Conservation (phyloP, 1,284 basidiomycete genomes). For the Apiotrichum veenhuisii region DNA sequence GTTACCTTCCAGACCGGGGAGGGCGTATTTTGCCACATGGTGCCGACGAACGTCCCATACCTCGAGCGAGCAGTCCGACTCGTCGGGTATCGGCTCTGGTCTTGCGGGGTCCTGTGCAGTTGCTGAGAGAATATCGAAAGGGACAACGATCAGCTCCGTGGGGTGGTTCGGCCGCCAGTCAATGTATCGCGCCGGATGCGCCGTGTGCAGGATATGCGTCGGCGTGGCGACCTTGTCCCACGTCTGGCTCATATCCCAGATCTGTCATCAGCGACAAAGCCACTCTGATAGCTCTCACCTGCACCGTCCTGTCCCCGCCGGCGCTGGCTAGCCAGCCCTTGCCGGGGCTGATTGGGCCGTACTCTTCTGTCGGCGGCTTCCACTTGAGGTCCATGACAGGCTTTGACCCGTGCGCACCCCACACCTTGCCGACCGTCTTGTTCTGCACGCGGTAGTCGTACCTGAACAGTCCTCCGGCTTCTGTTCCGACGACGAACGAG, state of each 20-base stretch:
- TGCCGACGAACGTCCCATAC: slow-evolving; percentile 82
- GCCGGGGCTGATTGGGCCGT: slow-evolving; percentile 42
- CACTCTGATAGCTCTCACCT: slow-evolving; percentile 54
- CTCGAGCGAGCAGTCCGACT: slow-evolving; percentile 56
- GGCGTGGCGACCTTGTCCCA: slow-evolving; percentile 54
- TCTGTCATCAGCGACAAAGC: slow-evolving; percentile 48
- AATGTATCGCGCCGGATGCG: slow-evolving; percentile 68
- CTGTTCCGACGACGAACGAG: slow-evolving; percentile 70
- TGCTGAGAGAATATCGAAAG: slow-evolving; percentile 21
- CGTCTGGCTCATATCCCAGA: slow-evolving; percentile 68
- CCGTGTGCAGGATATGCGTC: slow-evolving; percentile 68
- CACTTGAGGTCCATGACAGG: slow-evolving; percentile 76
- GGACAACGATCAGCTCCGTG: slow-evolving; percentile 63
- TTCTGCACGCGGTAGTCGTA: slow-evolving; percentile 74
- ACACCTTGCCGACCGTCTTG: slow-evolving; percentile 62
- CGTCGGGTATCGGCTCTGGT: slow-evolving; percentile 16
- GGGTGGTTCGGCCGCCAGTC: slow-evolving; percentile 74
- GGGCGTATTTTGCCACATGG: slow-evolving; percentile 76
- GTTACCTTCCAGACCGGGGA: slow-evolving; percentile 44
- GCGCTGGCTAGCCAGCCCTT: slow-evolving; percentile 78
- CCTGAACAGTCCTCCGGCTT: slow-evolving; percentile 64
- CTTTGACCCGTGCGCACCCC: slow-evolving; percentile 68
- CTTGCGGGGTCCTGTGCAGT: background rate
- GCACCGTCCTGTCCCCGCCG: slow-evolving; percentile 74
- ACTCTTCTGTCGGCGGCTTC: slow-evolving; percentile 49